Conservation (phyloP, 208 protist species). For the Paratrypanosoma confusum region DNA sequence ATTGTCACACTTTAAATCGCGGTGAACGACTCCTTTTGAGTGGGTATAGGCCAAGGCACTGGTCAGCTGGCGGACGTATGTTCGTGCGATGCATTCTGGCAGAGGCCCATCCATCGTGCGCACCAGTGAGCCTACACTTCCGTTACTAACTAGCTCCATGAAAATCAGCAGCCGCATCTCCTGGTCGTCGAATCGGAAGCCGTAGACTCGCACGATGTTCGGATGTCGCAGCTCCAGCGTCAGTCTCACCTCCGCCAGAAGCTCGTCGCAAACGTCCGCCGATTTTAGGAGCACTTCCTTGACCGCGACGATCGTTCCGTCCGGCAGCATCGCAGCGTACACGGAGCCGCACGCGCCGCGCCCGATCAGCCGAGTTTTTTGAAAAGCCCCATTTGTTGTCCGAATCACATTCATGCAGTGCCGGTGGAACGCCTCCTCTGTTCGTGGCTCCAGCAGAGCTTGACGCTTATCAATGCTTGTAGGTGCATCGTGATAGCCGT, state of each 20-base stretch:
- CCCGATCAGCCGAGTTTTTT: not conserved
- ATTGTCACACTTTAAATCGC: constrained; percentile 90
- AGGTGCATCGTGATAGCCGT: too few relatives aligned
- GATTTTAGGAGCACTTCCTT: not conserved
- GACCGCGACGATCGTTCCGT: not conserved
- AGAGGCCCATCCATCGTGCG: constrained; percentile 46
- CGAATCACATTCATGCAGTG: not conserved
- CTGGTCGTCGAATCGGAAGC: constrained; percentile 44
- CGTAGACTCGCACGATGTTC: constrained; percentile 86
- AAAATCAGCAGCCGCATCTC: constrained; percentile 76
- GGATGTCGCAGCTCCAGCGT: constrained; percentile 87
- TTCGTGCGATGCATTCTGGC: constrained; percentile 41
- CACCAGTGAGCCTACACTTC: constrained; percentile 61
- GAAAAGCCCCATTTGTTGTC: not conserved
- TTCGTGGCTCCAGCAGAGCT: not conserved
- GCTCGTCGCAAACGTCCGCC: too few relatives aligned
- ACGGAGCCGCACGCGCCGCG: not conserved
- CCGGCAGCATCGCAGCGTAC: not conserved
- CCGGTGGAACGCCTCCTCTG: not conserved
- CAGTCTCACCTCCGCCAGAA: constrained; percentile 86
- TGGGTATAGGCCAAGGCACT: constrained; percentile 86
- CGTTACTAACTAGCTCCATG: constrained; percentile 86
- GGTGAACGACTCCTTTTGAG: constrained; percentile 68
- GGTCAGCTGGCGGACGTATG: constrained; percentile 80
- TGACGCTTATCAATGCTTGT: too few relatives aligned